These are phyloP conservation scores for Aspergillus calidoustus DNA, from an alignment of 2,329 filamentous ascomycete species.

Conservation along the genomic window DNA sequence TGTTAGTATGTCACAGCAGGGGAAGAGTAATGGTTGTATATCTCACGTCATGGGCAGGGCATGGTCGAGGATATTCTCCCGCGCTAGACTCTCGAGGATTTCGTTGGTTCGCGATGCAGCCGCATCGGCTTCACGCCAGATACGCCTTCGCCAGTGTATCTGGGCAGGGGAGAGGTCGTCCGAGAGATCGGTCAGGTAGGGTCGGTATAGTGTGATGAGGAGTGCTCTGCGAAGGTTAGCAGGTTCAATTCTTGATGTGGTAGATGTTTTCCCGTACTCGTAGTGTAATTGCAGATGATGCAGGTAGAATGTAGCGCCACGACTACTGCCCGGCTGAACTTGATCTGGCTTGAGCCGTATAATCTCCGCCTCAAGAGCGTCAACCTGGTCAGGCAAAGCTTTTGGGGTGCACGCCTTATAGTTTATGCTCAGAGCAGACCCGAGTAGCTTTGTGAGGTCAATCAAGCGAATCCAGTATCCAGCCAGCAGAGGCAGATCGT, in stretches of 20 bases:
- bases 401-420: slow-evolving; percentile 28
- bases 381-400: slow-evolving; percentile 26
- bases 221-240: slow-evolving; percentile 25
- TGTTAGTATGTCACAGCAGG: no score
- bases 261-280: slow-evolving; percentile 21
- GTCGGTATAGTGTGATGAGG: slow-evolving; percentile 36
- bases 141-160: slow-evolving; percentile 27
- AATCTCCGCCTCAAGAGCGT: slow-evolving; percentile 29
- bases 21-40: neutral
- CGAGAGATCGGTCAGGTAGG: slow-evolving; percentile 28
- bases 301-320: slow-evolving; percentile 25
- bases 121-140: slow-evolving; percentile 28
- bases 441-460: slow-evolving; percentile 32
- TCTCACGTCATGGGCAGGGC: slow-evolving; percentile 35
- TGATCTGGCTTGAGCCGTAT: slow-evolving; percentile 23
- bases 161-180: slow-evolving; percentile 24
- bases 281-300: slow-evolving; percentile 37
- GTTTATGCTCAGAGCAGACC: slow-evolving; percentile 30
- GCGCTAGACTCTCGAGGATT: slow-evolving; percentile 32
- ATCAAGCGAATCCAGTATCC: slow-evolving; percentile 34
- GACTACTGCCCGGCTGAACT: slow-evolving; percentile 17
- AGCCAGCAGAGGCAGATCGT: slow-evolving; percentile 27
- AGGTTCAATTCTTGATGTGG: neutral
- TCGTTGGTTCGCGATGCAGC: slow-evolving; percentile 35
- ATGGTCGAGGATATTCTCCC: slow-evolving; percentile 29